These are phyloP conservation scores for Rhizophagus sp. DNA, from an alignment of 192 early-diverging fungal species.

Conservation along the genomic window DNA sequence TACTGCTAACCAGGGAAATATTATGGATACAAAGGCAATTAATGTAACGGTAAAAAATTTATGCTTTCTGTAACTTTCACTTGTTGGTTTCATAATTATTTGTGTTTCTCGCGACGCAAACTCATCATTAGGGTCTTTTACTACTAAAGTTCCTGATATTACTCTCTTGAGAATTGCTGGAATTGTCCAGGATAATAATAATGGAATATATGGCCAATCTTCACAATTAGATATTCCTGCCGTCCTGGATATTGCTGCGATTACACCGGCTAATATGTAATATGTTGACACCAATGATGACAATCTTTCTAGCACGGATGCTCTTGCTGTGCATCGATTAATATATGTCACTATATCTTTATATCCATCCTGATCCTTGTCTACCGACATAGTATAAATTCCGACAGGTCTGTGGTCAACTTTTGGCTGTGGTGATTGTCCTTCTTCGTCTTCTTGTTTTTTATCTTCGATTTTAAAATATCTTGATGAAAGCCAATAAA, in stretches of 20 bases:
- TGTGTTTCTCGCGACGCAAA: too few species aligned
- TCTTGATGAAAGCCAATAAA: background rate
- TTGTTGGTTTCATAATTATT: too few species aligned
- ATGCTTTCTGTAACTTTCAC: too few species aligned
- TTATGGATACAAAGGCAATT: background rate
- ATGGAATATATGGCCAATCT: background rate
- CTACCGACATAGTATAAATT: background rate
- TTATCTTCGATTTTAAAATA: too few species aligned
- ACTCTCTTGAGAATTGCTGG: background rate
- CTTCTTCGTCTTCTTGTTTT: too few species aligned
- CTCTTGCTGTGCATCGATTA: background rate
- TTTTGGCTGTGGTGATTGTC: too few species aligned
- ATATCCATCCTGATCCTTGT: background rate
- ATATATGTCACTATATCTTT: too few species aligned
- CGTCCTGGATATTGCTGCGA: background rate
- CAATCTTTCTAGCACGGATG: background rate
- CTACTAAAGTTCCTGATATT: background rate
- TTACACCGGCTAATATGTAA: background rate
- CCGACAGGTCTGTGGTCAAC: background rate
- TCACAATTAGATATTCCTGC: background rate
- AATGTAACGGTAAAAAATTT: too few species aligned
- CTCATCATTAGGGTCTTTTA: too few species aligned
- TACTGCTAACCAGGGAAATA: background rate
- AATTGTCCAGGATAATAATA: background rate
- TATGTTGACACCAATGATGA: background rate